phyloP scores from a whole-genome alignment of 2,329 filamentous ascomycete species.

The Scopulariopsis brevicaulis region DNA sequence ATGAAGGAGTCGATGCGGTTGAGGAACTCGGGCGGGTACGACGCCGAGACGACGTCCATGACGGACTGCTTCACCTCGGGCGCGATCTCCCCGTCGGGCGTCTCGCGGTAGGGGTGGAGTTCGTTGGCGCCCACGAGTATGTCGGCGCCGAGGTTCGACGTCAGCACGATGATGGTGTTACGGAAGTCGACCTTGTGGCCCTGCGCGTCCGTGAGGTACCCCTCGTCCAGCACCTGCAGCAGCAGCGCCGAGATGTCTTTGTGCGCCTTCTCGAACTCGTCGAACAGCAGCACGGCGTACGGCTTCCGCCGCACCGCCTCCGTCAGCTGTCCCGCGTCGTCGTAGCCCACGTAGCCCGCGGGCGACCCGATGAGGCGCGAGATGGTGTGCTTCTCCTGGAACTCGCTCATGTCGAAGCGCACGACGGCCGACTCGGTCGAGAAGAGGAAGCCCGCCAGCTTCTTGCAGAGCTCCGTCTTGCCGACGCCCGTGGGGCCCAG shows the following conservation, averaged over 20 bases:
- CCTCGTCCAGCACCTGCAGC: conserved; percentile 90
- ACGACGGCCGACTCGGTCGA: conserved; percentile 84
- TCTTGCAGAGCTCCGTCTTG: conserved; percentile 96
- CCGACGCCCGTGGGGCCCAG: conserved; percentile 92
- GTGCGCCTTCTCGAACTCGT: conserved; percentile 97
- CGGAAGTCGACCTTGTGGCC: conserved; percentile 95
- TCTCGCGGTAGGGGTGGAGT: conserved; percentile 51
- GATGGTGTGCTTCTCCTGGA: conserved; percentile 94
- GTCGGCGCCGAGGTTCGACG: conserved; percentile 87
- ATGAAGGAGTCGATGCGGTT: conserved; percentile 97
- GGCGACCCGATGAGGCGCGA: conserved; percentile 86
- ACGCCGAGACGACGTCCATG: conserved; percentile 71
- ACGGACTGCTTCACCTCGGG: conserved; percentile 66
- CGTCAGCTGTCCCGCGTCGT: conserved; percentile 90
- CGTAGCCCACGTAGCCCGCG: conserved; percentile 91
- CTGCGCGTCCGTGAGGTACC: conserved; percentile 89
- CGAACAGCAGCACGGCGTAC: conserved; percentile 87
- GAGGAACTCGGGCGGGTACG: conserved; percentile 84
- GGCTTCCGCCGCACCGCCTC: conserved; percentile 92
- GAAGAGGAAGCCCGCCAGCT: conserved; percentile 86
- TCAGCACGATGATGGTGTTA: conserved; percentile 93
- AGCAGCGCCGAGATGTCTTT: conserved; percentile 86
- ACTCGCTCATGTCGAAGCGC: conserved; percentile 95
- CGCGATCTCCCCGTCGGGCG: conserved; percentile 56
- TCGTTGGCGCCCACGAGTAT: conserved; percentile 72